These are phyloP conservation scores for Hemileccinum rubropunctum DNA, from an alignment of 768 basidiomycete species.

Conservation along the genomic window DNA sequence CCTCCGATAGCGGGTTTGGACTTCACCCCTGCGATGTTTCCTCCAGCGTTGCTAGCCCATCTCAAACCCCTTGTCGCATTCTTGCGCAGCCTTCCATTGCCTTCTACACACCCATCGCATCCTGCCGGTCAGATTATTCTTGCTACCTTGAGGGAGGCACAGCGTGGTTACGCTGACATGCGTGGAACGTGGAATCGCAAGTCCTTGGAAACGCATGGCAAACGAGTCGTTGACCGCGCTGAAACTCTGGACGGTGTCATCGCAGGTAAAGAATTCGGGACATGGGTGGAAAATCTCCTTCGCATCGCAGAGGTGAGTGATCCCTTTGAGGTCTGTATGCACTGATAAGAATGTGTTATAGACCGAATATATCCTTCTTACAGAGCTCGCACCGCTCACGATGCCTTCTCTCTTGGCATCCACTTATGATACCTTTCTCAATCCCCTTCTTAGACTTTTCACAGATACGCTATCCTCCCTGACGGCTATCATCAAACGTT, in stretches of 20 bases:
- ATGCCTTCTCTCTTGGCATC: conserved; percentile 47
- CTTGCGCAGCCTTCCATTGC: conserved; percentile 69
- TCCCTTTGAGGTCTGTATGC: background rate
- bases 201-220: conserved; percentile 69
- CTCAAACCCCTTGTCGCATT: conserved; percentile 66
- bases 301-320: conserved; percentile 60
- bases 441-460: conserved; percentile 65
- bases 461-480: conserved; percentile 62
- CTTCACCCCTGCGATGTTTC: conserved; percentile 53
- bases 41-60: conserved; percentile 47
- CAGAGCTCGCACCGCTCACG: conserved; percentile 61
- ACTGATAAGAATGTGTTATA: conserved; percentile 23
- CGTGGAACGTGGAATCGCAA: conserved; percentile 75
- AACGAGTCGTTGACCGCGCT: conserved; percentile 65
- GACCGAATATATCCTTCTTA: conserved; percentile 68
- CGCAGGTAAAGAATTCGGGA: conserved; percentile 68
- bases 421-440: conserved; percentile 60
- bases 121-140: conserved; percentile 67
- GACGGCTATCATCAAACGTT: conserved; percentile 65
- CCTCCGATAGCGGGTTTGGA: conserved; percentile 60
- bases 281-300: conserved; percentile 66
- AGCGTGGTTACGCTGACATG: conserved; percentile 84
- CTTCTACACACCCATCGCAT: conserved; percentile 80
- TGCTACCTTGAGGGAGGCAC: conserved; percentile 68
- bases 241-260: conserved; percentile 64